These are phyloP conservation scores for Geotrichum aggregatum DNA, from an alignment of 1,139 yeast genomes.

Conservation along the genomic window DNA sequence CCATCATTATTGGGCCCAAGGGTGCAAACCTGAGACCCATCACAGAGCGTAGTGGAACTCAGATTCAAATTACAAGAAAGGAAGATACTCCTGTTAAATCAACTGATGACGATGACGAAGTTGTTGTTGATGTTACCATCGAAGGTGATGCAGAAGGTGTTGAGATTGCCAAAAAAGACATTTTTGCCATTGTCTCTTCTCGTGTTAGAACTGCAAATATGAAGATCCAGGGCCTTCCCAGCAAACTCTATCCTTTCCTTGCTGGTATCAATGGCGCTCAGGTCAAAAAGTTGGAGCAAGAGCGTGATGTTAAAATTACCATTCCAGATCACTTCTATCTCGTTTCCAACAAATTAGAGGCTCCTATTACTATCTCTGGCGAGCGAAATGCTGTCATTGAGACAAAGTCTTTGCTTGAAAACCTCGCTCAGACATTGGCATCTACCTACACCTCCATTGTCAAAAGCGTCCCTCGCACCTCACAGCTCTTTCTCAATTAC, in stretches of 20 bases:
- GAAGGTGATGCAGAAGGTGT: slow-evolving; percentile 88
- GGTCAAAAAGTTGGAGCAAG: slow-evolving; percentile 21
- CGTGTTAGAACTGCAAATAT: slow-evolving; percentile 44
- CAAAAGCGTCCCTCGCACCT: slow-evolving; percentile 47
- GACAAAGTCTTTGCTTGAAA: slow-evolving; percentile 47
- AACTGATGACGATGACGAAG: slow-evolving; percentile 48
- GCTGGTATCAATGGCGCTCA: slow-evolving; percentile 21
- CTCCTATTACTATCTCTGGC: slow-evolving; percentile 51
- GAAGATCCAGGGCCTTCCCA: slow-evolving; percentile 40
- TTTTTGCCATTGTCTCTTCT: slow-evolving; percentile 69
- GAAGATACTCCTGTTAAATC: slow-evolving; percentile 30
- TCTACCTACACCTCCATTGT: slow-evolving; percentile 39
- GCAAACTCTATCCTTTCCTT: slow-evolving; percentile 37
- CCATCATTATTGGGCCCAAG: slow-evolving; percentile 82
- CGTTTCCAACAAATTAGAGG: slow-evolving; percentile 24
- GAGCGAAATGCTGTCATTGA: slow-evolving; percentile 57
- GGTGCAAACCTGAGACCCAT: slow-evolving; percentile 83
- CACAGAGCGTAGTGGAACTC: slow-evolving; percentile 64
- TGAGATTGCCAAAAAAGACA: slow-evolving; percentile 64
- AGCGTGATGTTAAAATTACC: slow-evolving; percentile 35
- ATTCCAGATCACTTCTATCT: slow-evolving; percentile 34
- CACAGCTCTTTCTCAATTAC: slow-evolving; percentile 48
- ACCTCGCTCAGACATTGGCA: slow-evolving; percentile 44
- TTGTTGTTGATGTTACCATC: slow-evolving; percentile 56
- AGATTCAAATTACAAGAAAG: slow-evolving; percentile 64